These are phyloP conservation scores for Apophysomyces variabilis DNA, from an alignment of 371 early-diverging fungal species.

Conservation along the genomic window DNA sequence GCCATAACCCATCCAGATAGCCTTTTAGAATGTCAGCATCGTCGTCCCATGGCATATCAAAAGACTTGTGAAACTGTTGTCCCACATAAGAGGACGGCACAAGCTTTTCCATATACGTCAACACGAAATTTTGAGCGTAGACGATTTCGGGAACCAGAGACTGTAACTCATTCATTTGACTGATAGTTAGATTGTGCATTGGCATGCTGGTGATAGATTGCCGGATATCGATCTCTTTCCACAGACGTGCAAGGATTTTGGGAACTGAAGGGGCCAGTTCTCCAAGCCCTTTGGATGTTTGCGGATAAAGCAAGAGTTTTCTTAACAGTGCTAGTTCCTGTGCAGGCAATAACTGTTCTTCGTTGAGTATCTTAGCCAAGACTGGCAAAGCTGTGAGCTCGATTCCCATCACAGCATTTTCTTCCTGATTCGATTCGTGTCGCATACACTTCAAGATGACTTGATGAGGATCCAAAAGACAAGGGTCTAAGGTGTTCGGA, in stretches of 20 bases:
- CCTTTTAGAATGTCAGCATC: conserved; percentile 15
- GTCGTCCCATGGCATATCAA: conserved; percentile 32
- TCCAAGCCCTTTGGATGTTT: conserved; percentile 1
- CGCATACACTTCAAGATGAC: not conserved
- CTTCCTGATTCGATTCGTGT: not conserved
- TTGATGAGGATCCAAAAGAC: conserved; percentile 5
- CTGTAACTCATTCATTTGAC: conserved; percentile 22
- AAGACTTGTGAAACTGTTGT: not conserved
- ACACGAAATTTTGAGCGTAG: conserved; percentile 14
- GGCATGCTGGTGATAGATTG: not conserved
- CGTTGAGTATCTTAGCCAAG: not conserved
- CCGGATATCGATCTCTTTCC: conserved; percentile 4
- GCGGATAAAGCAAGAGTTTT: conserved; percentile 13
- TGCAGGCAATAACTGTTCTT: not conserved
- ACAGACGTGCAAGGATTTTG: conserved; percentile 8
- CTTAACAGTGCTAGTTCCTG: conserved; percentile 3
- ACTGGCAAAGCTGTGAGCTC: conserved; percentile 20
- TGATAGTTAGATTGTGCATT: conserved; percentile 23
- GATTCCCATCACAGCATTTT: conserved; percentile 5
- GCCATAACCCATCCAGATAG: conserved; percentile 23
- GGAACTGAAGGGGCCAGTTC: not conserved
- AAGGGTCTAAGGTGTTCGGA: not conserved
- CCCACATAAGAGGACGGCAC: conserved; percentile 21
- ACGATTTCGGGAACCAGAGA: conserved; percentile 19
- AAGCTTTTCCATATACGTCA: conserved; percentile 27